Base-by-base conservation (phyloP, 768 basidiomycete species). In the Auricularia cornea region DNA sequence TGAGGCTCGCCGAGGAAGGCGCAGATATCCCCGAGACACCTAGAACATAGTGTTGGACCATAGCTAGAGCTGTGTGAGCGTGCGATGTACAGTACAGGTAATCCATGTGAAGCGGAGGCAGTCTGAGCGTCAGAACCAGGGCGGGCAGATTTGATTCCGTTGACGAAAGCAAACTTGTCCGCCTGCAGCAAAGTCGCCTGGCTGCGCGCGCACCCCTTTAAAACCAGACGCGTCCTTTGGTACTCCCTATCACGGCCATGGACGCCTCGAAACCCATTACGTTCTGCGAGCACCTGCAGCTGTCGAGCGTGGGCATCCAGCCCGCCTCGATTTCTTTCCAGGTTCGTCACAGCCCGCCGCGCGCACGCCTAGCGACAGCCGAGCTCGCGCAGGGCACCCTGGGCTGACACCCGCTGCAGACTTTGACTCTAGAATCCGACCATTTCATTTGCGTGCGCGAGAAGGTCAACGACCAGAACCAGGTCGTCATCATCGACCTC, bases 401-500 rank as follows among this genome's bases (percentile, higher is more conserved):
- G 68, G 66, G 71, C 73, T 30, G 60, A 62, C 63, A 31, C 16
- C 14, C 28, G 23, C 12, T 30, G 29, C 67, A 94, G 92, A 93
- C 90, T 29, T 79, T 98, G 68, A 98, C 97, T 4, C 82, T 99
- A 68, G 94, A 98, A 78, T 96, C 93, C 67, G 97, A 99, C 81
- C 91, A 92, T 74, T 99, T 92, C 77, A 97, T 99, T 70, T 98
- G 97, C 75, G 87, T 98, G 65, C 90, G 96, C 63, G 96, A 98
- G 80, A 94, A 94, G 76, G 84, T 93, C 72, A 88, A 90, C 70
- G 94, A 95, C 67, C 88, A 92, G 72, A 94, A 96, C 77, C 95
- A 98, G 77, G 97, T 99, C 67, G 96, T 98, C 73, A 98, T 99
- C 73, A 90, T 99, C 72, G 96, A 98, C 86, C 88, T 99, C 67